Evolutionary conservation across 495 filamentous ascomycete genomes (phyloP).

Genomic region (Annulohypoxylon moriforme): DNA sequence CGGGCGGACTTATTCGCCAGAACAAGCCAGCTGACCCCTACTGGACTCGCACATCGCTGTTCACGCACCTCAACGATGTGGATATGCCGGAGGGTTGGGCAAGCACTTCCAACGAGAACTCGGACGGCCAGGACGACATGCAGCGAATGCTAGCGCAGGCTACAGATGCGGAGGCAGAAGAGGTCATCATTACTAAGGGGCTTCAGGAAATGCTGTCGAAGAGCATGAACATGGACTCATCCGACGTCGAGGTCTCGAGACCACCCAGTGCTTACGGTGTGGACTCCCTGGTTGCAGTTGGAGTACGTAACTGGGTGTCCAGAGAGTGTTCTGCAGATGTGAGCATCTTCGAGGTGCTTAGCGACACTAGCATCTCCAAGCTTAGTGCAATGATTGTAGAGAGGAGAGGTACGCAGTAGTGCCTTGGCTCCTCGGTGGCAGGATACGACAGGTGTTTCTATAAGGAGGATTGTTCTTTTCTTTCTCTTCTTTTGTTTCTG

Average conservation of each 20-base stretch:
- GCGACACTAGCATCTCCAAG: conserved; percentile 33
- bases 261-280: conserved; percentile 45
- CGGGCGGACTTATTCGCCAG: conserved; percentile 46
- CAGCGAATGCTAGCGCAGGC: conserved; percentile 32
- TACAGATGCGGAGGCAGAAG: conserved; percentile 26
- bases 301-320: conserved; percentile 37
- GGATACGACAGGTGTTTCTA: neutral
- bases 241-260: conserved; percentile 35
- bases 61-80: conserved; percentile 46
- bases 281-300: conserved; percentile 46
- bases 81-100: conserved; percentile 39
- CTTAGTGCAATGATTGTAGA: conserved; percentile 39
- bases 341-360: conserved; percentile 43
- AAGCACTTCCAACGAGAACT: neutral
- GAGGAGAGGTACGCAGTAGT: conserved; percentile 14
- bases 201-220: conserved; percentile 42
- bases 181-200: conserved; percentile 32
- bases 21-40: conserved; percentile 50
- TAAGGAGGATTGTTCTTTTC: conserved; percentile 2
- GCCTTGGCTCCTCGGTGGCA: neutral
- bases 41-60: conserved; percentile 50
- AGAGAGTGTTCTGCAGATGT: conserved; percentile 38
- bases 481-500: neutral
- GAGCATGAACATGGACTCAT: conserved; percentile 45
- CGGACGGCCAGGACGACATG: conserved; percentile 21